Evolutionary conservation across 768 basidiomycete genomes (phyloP).

Genomic region (Leccinum variicolor): DNA sequence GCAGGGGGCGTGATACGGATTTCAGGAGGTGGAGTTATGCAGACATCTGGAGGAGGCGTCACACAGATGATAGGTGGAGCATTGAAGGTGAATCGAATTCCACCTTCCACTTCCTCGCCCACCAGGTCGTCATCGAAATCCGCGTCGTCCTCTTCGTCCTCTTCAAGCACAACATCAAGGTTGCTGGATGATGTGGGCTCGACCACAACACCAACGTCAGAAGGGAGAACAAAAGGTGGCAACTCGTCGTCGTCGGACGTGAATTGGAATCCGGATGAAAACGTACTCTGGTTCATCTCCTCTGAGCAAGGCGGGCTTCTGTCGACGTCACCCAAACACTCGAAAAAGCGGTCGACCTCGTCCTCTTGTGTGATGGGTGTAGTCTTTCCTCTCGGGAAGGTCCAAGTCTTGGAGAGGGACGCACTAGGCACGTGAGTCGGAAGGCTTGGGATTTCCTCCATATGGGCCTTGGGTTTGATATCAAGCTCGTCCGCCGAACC

Average conservation of each 20-base stretch:
- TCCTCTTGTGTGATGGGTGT: slow-evolving; percentile 28
- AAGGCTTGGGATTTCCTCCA: slow-evolving; percentile 15
- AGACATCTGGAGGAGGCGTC: slow-evolving; percentile 25
- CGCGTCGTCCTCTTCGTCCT: slow-evolving; percentile 30
- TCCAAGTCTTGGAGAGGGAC: slow-evolving; percentile 68
- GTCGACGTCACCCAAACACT: slow-evolving; percentile 57
- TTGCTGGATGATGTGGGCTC: slow-evolving; percentile 25
- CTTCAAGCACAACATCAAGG: slow-evolving; percentile 43
- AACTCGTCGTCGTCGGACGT: slow-evolving; percentile 46
- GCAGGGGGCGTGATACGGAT: slow-evolving; percentile 20
- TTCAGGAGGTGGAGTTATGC: slow-evolving; percentile 27
- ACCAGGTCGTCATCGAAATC: slow-evolving; percentile 47
- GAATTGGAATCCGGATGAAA: slow-evolving; percentile 49
- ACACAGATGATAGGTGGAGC: slow-evolving; percentile 42
- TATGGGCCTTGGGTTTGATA: slow-evolving; percentile 2
- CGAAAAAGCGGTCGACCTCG: slow-evolving; percentile 76
- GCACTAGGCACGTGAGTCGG: slow-evolving; percentile 30
- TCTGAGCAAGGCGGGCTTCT: slow-evolving; percentile 43
- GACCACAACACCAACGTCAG: slow-evolving; percentile 42
- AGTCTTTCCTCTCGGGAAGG: slow-evolving; percentile 47
- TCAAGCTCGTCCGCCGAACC: slow-evolving; percentile 50
- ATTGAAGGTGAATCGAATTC: slow-evolving; percentile 72
- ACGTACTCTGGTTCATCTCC: slow-evolving; percentile 59
- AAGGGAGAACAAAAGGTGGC: slow-evolving; percentile 49
- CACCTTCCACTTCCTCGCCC: slow-evolving; percentile 57